Evolutionary conservation across 768 basidiomycete species (phyloP).

Genomic region (Leccinum pellstonianum): DNA sequence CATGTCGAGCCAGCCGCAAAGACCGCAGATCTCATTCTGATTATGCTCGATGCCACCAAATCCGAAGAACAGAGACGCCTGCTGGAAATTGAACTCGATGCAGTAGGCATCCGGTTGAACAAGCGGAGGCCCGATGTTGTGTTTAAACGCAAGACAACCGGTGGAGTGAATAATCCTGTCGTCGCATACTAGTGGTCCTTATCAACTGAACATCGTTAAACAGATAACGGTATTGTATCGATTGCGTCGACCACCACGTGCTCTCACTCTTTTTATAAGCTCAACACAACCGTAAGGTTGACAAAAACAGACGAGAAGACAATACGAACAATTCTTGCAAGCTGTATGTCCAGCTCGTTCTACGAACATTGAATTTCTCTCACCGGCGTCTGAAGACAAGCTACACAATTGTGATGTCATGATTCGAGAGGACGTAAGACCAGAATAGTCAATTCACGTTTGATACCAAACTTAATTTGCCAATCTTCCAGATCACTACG

Average conservation of each 20-base stretch:
- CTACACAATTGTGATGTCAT: constrained; percentile 95
- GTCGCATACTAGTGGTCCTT: not conserved
- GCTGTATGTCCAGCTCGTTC: constrained; percentile 51
- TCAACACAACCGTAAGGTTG: constrained; percentile 90
- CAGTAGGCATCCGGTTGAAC: constrained; percentile 95
- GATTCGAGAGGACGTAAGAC: constrained; percentile 91
- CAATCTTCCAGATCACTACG: constrained; percentile 67
- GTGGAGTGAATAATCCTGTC: constrained; percentile 61
- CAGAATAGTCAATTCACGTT: constrained; percentile 1
- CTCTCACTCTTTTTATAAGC: constrained; percentile 33
- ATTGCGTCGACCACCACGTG: not conserved
- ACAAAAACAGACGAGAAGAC: constrained; percentile 96
- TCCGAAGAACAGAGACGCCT: constrained; percentile 86
- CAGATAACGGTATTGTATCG: constrained; percentile 65
- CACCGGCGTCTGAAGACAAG: constrained; percentile 54
- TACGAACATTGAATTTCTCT: constrained; percentile 5
- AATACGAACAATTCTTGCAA: constrained; percentile 86
- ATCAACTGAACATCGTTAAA: not conserved
- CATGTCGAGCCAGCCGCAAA: constrained; percentile 57
- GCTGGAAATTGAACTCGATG: constrained; percentile 91
- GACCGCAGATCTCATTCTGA: constrained; percentile 89
- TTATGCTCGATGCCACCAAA: constrained; percentile 93
- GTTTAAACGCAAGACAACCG: constrained; percentile 90
- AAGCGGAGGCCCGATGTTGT: constrained; percentile 89
- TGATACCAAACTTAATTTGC: constrained; percentile 5